Evolutionary conservation across 202 grass and related monocot genomes (phyloP).

Genomic region (Schoenoplectus triqueter): DNA sequence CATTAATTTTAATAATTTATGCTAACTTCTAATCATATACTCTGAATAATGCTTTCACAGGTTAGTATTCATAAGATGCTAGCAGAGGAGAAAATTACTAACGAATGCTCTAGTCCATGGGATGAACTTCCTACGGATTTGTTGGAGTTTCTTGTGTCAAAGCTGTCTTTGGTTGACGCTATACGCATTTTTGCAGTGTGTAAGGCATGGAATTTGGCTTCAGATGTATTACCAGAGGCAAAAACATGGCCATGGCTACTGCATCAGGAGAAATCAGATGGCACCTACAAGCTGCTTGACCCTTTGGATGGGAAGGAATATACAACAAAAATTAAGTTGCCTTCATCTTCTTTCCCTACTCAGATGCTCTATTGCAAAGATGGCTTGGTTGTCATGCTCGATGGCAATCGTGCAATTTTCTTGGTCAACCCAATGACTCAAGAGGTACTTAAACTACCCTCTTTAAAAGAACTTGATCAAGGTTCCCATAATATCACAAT

Average conservation of each 20-base stretch:
- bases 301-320: background rate
- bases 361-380: background rate
- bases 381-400: background rate
- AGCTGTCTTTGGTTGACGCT: background rate
- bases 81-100: background rate
- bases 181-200: background rate
- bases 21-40: background rate
- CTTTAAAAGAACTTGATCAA: background rate
- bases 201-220: background rate
- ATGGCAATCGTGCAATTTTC: background rate
- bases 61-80: background rate
- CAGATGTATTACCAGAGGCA: background rate
- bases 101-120: background rate
- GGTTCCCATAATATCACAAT: conserved; percentile 1
- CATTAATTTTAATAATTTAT: background rate
- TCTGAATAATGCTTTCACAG: background rate
- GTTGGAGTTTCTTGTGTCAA: background rate
- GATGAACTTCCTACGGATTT: background rate
- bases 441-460: background rate
- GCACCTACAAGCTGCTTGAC: conserved; percentile 17
- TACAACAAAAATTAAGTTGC: background rate
- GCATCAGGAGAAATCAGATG: background rate
- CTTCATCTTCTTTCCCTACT: background rate
- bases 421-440: conserved; percentile 15
- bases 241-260: conserved; percentile 29